These are phyloP conservation scores for Cetradonia linearis DNA, from an alignment of 495 filamentous ascomycete species.

Conservation along the genomic window DNA sequence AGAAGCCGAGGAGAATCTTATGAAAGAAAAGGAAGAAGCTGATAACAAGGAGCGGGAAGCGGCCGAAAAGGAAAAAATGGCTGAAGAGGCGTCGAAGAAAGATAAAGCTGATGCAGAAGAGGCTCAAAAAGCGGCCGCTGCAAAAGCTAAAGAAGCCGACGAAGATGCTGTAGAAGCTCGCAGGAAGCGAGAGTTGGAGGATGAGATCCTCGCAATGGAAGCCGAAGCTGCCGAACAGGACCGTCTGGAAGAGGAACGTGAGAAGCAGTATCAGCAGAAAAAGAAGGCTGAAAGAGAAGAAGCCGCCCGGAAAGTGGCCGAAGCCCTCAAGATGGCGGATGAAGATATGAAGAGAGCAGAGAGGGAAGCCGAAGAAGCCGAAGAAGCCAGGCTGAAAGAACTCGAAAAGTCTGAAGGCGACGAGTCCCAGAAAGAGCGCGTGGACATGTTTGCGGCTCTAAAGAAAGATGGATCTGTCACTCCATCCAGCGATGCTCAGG, in stretches of 20 bases:
- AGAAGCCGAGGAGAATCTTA: slow-evolving; percentile 37
- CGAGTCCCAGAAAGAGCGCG: slow-evolving; percentile 34
- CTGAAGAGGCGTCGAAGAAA: slow-evolving; percentile 37
- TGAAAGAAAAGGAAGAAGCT: slow-evolving; percentile 33
- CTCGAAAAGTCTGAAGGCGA: slow-evolving; percentile 35
- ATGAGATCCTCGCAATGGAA: slow-evolving; percentile 43
- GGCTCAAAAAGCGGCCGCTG: slow-evolving; percentile 27
- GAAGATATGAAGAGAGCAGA: slow-evolving; percentile 49
- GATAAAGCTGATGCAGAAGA: slow-evolving; percentile 38
- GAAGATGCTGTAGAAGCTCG: slow-evolving; percentile 35
- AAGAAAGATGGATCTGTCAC: slow-evolving; percentile 36
- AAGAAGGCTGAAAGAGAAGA: slow-evolving; percentile 53
- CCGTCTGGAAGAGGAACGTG: slow-evolving; percentile 49
- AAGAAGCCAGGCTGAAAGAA: slow-evolving; percentile 44
- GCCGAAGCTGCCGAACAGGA: slow-evolving; percentile 42
- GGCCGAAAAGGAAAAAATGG: slow-evolving; percentile 38
- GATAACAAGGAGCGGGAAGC: slow-evolving; percentile 30
- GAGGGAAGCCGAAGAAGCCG: slow-evolving; percentile 45
- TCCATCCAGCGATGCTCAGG: slow-evolving; percentile 38
- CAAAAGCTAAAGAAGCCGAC: slow-evolving; percentile 31
- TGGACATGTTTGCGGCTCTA: slow-evolving; percentile 44
- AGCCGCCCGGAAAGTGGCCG: slow-evolving; percentile 48
- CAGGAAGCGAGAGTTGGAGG: slow-evolving; percentile 35
- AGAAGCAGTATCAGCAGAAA: slow-evolving; percentile 50
- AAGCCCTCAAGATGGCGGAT: slow-evolving; percentile 40